Conservation (phyloP, 495 filamentous ascomycete genomes). For the Penicillium ucsense region DNA sequence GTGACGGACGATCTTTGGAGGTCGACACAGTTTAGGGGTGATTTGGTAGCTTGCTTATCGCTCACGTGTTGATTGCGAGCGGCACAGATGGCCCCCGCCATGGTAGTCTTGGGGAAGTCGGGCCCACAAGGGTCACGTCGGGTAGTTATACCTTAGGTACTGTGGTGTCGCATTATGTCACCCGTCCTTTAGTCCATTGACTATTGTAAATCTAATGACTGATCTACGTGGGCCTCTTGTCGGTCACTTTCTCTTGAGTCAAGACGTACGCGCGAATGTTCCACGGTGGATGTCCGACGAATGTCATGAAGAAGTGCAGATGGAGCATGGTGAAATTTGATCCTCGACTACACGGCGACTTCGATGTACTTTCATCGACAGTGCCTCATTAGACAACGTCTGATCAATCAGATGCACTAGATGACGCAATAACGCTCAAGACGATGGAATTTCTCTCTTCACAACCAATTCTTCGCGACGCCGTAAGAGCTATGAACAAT, state of each 20-base stretch:
- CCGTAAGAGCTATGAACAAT: constrained; percentile 23
- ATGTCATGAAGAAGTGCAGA: too few species aligned
- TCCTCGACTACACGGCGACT: too few species aligned
- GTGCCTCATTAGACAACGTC: background rate
- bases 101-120: background rate
- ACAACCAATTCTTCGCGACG: constrained; percentile 21
- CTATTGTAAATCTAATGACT: too few species aligned
- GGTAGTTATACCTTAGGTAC: background rate
- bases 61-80: constrained; percentile 20
- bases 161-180: background rate
- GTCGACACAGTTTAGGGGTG: constrained; percentile 11
- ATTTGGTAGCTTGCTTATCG: constrained; percentile 16
- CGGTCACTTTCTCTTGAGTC: too few species aligned
- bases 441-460: constrained; percentile 13
- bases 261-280: too few species aligned
- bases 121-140: too few species aligned
- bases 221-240: too few species aligned
- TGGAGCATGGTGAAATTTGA: too few species aligned
- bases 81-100: constrained; percentile 14
- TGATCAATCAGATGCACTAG: background rate
- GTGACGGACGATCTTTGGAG: constrained; percentile 4
- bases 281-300: too few species aligned
- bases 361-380: background rate
- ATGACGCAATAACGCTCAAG: constrained; percentile 3
- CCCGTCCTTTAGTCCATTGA: too few species aligned